Base-by-base conservation (phyloP, 2,329 filamentous ascomycete species). In the Colletotrichum sp. region DNA sequence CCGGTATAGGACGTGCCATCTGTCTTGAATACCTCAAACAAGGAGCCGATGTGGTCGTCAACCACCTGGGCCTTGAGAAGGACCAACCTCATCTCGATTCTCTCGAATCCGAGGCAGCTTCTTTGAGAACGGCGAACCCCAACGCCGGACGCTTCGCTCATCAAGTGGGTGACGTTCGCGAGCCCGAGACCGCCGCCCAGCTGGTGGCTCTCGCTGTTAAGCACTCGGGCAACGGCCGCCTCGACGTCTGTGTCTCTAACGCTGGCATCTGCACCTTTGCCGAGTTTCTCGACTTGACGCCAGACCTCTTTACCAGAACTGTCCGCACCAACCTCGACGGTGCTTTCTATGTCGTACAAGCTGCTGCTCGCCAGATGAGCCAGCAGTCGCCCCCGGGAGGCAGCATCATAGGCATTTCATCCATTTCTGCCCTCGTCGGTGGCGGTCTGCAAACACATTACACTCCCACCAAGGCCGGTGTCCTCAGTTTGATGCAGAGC, bases 261-360 rank as follows among this genome's bases (percentile, higher is more conserved):
- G 96, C 96, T 6, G 96, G 96, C 8, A 91, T 98, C 75, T 98
- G 95, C 88, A 91, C 94, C 78, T 98, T 98, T 85, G 93, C 94
- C 74, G 95, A 98, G 79, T 98, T 98, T 82, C 86, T 98, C 28
- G 92, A 93, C 24, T 90, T 98, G 59, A 88, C 92, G 12, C 90
- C 92, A 2, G 90, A 93, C 72, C 92, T 98, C 71, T 94, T 96
- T 81, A 86, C 90, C 77, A 88, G 89, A 71, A 98, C 95, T 4
- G 88, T 98, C 55, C 88, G 90, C 48, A 96, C 95, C 66, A 98
- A 98, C 85, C 92, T 98, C 78, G 92, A 93, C 79, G 96, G 96
- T 60, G 94, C 95, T n/a, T 98, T 98, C 87, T 96, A 96, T 86
- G 90, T 95, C 43, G 93, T 94, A 26, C 96, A 98, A 87, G 95